Evolutionary conservation across 768 basidiomycete genomes (phyloP).

Genomic region (Russula vinacea): DNA sequence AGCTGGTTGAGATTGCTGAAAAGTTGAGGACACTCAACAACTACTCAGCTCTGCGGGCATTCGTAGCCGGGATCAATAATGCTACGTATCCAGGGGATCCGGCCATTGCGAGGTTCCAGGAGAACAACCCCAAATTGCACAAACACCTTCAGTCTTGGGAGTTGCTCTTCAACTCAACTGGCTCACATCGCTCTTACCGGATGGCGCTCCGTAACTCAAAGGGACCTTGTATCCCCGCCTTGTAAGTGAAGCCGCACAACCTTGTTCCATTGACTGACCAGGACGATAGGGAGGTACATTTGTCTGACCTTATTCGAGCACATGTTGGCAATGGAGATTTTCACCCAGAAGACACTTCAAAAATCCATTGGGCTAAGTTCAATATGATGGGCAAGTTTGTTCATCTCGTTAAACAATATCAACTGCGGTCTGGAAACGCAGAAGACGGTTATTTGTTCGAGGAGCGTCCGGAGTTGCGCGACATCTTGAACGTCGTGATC

Average conservation of each 20-base stretch:
- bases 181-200: constrained; percentile 88
- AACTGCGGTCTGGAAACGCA: constrained; percentile 61
- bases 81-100: constrained; percentile 75
- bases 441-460: constrained; percentile 55
- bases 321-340: constrained; percentile 82
- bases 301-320: constrained; percentile 83
- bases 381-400: constrained; percentile 89
- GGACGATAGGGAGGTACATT: constrained; percentile 72
- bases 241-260: constrained; percentile 43
- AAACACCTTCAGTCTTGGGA: constrained; percentile 83
- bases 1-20: constrained; percentile 80
- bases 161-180: constrained; percentile 73
- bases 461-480: constrained; percentile 52
- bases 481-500: constrained; percentile 54
- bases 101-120: constrained; percentile 70
- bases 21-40: constrained; percentile 82
- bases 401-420: constrained; percentile 70
- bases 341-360: constrained; percentile 56
- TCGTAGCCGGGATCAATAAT: constrained; percentile 90
- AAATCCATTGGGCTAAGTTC: constrained; percentile 96
- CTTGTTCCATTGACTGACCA: constrained; percentile 23
- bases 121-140: constrained; percentile 60
- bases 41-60: constrained; percentile 87
- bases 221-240: constrained; percentile 81
- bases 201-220: constrained; percentile 82